Conservation (phyloP, 1,284 basidiomycete species). For the Ceraceosorus guamensis region DNA sequence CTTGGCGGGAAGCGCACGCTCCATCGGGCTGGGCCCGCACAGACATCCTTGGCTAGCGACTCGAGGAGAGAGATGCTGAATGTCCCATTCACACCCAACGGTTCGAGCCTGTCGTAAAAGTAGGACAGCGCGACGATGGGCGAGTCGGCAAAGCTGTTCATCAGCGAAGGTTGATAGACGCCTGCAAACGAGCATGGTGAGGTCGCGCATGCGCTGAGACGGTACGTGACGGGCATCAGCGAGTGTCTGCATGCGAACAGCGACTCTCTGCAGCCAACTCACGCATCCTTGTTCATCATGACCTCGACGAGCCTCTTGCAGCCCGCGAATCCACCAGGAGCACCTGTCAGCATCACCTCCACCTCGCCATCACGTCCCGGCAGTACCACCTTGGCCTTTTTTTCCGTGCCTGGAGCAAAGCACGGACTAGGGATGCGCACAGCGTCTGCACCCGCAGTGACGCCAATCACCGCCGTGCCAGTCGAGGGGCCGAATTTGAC, state of each 20-base stretch:
- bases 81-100: conserved; percentile 58
- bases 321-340: conserved; percentile 69
- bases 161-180: conserved; percentile 90
- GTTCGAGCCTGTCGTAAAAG: conserved; percentile 88
- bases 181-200: conserved; percentile 91
- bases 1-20: conserved; percentile 37
- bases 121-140: conserved; percentile 60
- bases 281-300: conserved; percentile 93
- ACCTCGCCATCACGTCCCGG: conserved; percentile 48
- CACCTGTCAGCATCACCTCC: conserved; percentile 38
- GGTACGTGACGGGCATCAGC: background rate
- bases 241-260: background rate
- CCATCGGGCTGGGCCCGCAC: conserved; percentile 13
- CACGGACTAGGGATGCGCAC: conserved; percentile 67
- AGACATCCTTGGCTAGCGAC: conserved; percentile 35
- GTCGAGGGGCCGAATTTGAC: conserved; percentile 17
- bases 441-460: conserved; percentile 27
- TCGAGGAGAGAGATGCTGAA: conserved; percentile 35
- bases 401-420: conserved; percentile 62
- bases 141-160: conserved; percentile 67
- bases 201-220: conserved; percentile 63
- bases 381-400: conserved; percentile 64
- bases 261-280: conserved; percentile 49
- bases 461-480: conserved; percentile 16
- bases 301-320: conserved; percentile 79